Percentiles rank a stretch among this genome's conserved stretches.
Conservation (phyloP, 164 flowering plant species). For the Buxus sempervirens region DNA sequence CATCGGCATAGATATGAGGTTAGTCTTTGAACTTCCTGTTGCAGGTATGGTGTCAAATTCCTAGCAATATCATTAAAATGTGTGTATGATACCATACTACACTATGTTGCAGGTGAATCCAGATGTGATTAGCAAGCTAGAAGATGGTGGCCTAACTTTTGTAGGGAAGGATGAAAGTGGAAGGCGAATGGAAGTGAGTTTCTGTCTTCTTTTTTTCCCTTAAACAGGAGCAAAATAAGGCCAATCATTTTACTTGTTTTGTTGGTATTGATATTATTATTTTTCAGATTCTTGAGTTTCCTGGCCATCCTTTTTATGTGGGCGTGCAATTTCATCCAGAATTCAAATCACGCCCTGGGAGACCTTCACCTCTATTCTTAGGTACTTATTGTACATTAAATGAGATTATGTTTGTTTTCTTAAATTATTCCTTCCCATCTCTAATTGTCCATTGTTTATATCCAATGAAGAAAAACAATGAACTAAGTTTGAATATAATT, state of each 20-base stretch:
- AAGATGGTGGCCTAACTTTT: slow-evolving; percentile 78
- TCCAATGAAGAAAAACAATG: too few species aligned
- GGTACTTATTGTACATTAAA: slow-evolving; percentile 38
- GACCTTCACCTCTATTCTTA: slow-evolving; percentile 78
- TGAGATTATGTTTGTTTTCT: neutral
- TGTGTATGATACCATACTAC: too few species aligned
- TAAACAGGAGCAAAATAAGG: neutral
- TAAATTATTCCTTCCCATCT: neutral
- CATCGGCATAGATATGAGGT: slow-evolving; percentile 99
- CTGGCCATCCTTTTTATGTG: slow-evolving; percentile 78
- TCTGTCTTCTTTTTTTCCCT: neutral
- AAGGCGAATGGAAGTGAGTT: slow-evolving; percentile 85
- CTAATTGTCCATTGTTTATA: too few species aligned
- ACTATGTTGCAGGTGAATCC: slow-evolving; percentile 75
- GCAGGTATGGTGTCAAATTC: neutral
- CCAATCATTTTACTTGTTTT: neutral
- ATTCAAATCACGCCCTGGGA: slow-evolving; percentile 91
- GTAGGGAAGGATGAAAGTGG: slow-evolving; percentile 95
- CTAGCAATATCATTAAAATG: neutral
- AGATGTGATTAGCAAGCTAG: slow-evolving; percentile 50
- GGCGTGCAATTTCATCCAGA: slow-evolving; percentile 99
- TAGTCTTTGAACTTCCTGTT: neutral
- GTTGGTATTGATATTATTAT: neutral
- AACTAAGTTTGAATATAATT: neutral
- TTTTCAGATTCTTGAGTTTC: slow-evolving; percentile 80